Base-by-base conservation (phyloP, 2,329 filamentous ascomycete genomes). In the Arthrobotrys megalospora region DNA sequence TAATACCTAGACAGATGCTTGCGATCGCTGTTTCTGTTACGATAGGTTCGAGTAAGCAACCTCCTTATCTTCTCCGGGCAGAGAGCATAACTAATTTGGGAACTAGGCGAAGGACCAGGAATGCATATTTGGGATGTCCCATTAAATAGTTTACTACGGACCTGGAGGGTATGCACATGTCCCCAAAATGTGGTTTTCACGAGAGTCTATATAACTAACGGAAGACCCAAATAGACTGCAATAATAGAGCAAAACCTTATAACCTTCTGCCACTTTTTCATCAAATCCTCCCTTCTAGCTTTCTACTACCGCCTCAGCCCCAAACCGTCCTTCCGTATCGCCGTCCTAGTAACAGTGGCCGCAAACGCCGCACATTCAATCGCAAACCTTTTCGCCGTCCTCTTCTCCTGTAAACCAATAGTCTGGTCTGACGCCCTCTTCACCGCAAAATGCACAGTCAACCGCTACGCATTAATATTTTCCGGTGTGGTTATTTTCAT, bases 211-310 rank as follows among this genome's bases (percentile, higher is more conserved):
- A 41, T 8, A 47, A 16, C 14, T 58, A 55, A 48, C 50, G n/a
- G 1, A 10, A 14, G 0, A 53, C 11, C 7, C 3, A 34, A 34
- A 36, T 36, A 76, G 72, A 41, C 32, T 12, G 43, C 47, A 8
- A 60, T 76, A 55, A 70, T 76, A 24, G 10, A 47, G 32, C 72
- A 76, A 16, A 47, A 76, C 24, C 47, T 76, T 14, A 28, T 76
- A 58, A 76, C 48, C 4, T 64, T 76, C 50, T 76, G 72, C 19
- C 75, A 78, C 34, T 78, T 78, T 32, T 78, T 78, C 52, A 55
- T 78, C 48, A 78, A 78, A 58, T 48, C 53, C 14, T 71, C 75
- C 5, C 45, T 78, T 6, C 48, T 78, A 12, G 58, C 53, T 21
- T 62, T 78, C 60, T 78, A 78, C 60, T 78, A 78, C 43, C 60